phyloP scores from a whole-genome alignment of 2,329 filamentous ascomycete species.

The Coniochaeta hoffmannii region DNA sequence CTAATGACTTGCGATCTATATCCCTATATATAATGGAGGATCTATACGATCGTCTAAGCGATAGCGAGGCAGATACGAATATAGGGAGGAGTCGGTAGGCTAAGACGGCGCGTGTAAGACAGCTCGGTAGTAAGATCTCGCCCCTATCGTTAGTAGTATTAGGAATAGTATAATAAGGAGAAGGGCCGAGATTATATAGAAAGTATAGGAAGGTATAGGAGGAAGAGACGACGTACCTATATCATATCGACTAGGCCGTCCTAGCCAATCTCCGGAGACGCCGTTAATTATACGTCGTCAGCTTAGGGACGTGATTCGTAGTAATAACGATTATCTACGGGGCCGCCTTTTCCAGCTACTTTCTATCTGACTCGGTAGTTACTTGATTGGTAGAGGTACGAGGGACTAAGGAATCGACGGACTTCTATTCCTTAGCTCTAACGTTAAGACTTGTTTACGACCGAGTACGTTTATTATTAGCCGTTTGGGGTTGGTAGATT shows the following conservation, averaged over 20 bases:
- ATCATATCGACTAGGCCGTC: slow-evolving; percentile 7
- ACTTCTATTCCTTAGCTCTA: background rate
- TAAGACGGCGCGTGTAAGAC: background rate
- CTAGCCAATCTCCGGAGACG: slow-evolving; percentile 7
- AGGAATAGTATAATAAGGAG: too few relatives aligned
- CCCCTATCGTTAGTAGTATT: too few relatives aligned
- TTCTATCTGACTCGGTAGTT: slow-evolving; percentile 6
- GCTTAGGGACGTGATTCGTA: slow-evolving; percentile 5
- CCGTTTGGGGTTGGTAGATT: background rate
- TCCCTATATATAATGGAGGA: background rate
- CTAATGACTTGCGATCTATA: background rate
- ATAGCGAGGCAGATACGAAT: background rate
- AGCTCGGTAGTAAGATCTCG: background rate
- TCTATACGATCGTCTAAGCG: background rate
- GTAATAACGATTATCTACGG: slow-evolving; percentile 5
- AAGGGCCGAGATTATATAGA: background rate
- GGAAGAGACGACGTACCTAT: too few relatives aligned
- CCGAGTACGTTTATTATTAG: background rate
- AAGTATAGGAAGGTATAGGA: too few relatives aligned
- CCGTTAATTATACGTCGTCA: slow-evolving; percentile 6
- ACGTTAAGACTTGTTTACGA: background rate
- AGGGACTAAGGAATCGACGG: slow-evolving; percentile 9
- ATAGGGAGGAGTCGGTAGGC: background rate
- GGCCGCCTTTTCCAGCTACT: slow-evolving; percentile 5
- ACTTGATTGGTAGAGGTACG: slow-evolving; percentile 10